Evolutionary conservation across 73 alveolate species (phyloP).

Genomic region (Durusdinium trenchii): DNA sequence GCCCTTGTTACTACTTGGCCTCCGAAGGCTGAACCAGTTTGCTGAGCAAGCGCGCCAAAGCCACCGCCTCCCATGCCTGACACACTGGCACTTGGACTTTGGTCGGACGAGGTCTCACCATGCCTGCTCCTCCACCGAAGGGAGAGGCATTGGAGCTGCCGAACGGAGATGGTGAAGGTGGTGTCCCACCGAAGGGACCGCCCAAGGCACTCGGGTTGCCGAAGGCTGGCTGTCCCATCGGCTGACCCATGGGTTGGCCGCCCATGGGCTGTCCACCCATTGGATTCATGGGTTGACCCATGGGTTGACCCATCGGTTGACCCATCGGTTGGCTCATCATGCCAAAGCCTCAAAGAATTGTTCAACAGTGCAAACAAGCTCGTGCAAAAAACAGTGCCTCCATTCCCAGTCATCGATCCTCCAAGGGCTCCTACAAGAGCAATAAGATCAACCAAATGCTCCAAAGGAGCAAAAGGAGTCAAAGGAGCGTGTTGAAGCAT

Average conservation of each 20-base stretch:
- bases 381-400: background rate
- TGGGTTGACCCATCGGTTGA: slow-evolving; percentile 39
- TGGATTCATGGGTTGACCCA: slow-evolving; percentile 16
- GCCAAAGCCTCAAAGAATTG: background rate
- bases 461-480: no score
- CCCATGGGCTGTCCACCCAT: slow-evolving; percentile 46
- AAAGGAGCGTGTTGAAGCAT: no score
- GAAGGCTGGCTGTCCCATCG: slow-evolving; percentile 42
- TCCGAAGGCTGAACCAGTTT: slow-evolving; percentile 53
- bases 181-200: slow-evolving; percentile 47
- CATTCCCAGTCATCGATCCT: slow-evolving; percentile 38
- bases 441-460: background rate
- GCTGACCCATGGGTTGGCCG: slow-evolving; percentile 42
- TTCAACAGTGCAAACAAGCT: background rate
- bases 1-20: background rate
- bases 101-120: background rate
- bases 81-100: background rate
- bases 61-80: slow-evolving; percentile 31
- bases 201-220: slow-evolving; percentile 22
- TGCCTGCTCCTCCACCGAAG: slow-evolving; percentile 38
- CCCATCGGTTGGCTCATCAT: slow-evolving; percentile 24
- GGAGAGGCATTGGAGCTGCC: slow-evolving; percentile 31
- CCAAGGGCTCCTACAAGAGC: slow-evolving; percentile 26
- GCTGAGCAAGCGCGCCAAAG: slow-evolving; percentile 57
- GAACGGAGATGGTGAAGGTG: background rate